Evolutionary conservation across 176 grass and related monocot genomes (phyloP).

Genomic region (Dactylis glomerata): DNA sequence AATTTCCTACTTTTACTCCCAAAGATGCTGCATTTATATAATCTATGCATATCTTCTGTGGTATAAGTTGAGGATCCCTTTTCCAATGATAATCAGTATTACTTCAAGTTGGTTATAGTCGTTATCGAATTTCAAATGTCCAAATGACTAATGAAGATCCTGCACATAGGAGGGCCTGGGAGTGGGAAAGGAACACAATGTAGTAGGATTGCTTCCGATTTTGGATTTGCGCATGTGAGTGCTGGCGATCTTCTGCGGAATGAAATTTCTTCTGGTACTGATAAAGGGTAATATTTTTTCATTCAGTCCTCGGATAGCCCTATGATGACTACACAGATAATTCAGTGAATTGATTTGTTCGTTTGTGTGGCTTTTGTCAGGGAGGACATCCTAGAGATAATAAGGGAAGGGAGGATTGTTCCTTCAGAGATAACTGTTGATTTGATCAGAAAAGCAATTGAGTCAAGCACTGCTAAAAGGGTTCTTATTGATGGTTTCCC

Average conservation of each 20-base stretch:
- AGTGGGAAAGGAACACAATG: constrained; percentile 98
- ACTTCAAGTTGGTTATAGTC: background rate
- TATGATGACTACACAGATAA: background rate
- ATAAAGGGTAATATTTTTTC: constrained; percentile 60
- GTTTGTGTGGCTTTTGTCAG: constrained; percentile 32
- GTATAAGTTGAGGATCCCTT: background rate
- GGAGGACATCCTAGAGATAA: constrained; percentile 60
- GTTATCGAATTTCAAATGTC: background rate
- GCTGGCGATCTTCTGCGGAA: constrained; percentile 77
- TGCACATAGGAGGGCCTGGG: constrained; percentile 63
- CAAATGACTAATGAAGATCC: background rate
- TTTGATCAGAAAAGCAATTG: constrained; percentile 70
- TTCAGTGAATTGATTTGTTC: background rate
- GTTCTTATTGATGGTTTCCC: constrained; percentile 97
- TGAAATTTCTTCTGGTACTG: constrained; percentile 66
- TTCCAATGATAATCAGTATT: background rate
- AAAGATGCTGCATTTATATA: background rate
- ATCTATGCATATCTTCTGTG: background rate
- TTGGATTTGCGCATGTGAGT: constrained; percentile 84
- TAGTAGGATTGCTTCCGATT: constrained; percentile 73
- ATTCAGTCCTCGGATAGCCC: background rate
- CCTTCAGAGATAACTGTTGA: constrained; percentile 89
- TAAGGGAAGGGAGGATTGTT: constrained; percentile 93
- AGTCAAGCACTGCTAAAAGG: constrained; percentile 44
- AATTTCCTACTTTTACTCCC: background rate